Percentiles rank a stretch among this genome's conserved stretches.
phyloP scores from a whole-genome alignment of 495 filamentous ascomycete genomes.

The Penicillium coffeae region DNA sequence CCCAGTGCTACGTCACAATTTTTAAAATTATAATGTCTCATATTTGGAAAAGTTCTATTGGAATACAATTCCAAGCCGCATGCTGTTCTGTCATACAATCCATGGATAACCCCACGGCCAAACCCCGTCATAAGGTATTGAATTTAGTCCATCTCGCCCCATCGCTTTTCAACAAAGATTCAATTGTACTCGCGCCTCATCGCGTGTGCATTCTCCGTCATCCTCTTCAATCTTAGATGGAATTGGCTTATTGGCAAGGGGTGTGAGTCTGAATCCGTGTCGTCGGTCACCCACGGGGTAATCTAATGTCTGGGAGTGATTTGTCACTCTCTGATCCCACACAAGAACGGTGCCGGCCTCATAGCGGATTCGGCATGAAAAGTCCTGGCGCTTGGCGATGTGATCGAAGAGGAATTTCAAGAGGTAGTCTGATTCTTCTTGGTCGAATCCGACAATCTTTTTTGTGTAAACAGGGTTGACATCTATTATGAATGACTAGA shows the following conservation, averaged over 20 bases:
- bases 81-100: no score
- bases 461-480: conserved; percentile 1
- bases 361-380: conserved; percentile 1
- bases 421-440: conserved; percentile 1
- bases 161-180: conserved; percentile 1
- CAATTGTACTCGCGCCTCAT: conserved; percentile 2
- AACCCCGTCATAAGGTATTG: no score
- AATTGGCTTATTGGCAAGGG: conserved; percentile 2
- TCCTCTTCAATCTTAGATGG: conserved; percentile 2
- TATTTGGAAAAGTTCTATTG: no score
- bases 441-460: conserved; percentile 3
- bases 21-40: no score
- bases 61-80: no score
- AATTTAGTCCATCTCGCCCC: no score
- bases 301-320: conserved; percentile 4
- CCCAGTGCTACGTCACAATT: no score
- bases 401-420: conserved; percentile 3
- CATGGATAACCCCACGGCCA: no score
- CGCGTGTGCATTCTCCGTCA: conserved; percentile 1
- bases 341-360: conserved; percentile 1
- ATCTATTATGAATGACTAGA: not conserved
- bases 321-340: conserved; percentile 3
- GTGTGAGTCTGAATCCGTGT: conserved; percentile 3
- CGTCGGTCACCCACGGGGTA: conserved; percentile 3
- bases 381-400: conserved; percentile 3